Percentiles rank a stretch among this genome's conserved stretches.
Evolutionary conservation across 1,139 yeast genomes (phyloP).

Genomic region (Hemisphaericaspora xylanilytica): DNA sequence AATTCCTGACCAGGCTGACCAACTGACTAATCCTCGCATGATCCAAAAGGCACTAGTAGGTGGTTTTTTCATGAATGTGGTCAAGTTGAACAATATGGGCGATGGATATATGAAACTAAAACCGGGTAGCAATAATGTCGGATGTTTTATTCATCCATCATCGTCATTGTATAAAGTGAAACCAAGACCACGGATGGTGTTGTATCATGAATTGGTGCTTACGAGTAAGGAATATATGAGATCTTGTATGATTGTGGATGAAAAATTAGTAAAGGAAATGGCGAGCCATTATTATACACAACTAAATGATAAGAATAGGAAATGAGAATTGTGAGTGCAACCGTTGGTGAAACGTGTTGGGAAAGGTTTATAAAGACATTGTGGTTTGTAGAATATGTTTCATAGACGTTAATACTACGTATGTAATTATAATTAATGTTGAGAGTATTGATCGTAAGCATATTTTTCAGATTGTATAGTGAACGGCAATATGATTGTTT

Average conservation of each 20-base stretch:
- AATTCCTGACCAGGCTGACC: constrained; percentile 18
- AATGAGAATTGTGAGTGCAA: too few species aligned
- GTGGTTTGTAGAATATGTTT: too few species aligned
- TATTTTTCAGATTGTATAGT: too few species aligned
- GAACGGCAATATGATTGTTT: too few species aligned
- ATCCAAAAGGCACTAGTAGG: constrained; percentile 70
- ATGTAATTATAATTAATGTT: too few species aligned
- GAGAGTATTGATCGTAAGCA: too few species aligned
- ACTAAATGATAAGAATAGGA: background rate
- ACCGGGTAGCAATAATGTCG: constrained; percentile 47
- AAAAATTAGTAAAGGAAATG: constrained; percentile 17
- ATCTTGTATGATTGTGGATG: constrained; percentile 71
- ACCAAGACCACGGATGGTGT: constrained; percentile 68
- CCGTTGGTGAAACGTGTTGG: too few species aligned
- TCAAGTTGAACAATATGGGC: constrained; percentile 67
- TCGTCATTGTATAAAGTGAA: constrained; percentile 57
- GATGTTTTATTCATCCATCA: constrained; percentile 82
- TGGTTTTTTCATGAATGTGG: constrained; percentile 83
- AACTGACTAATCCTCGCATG: constrained; percentile 16
- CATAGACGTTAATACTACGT: too few species aligned
- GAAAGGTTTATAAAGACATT: too few species aligned
- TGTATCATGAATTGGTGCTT: constrained; percentile 82
- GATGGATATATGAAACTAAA: constrained; percentile 65
- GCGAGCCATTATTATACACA: constrained; percentile 4
- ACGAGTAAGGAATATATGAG: constrained; percentile 91